These are phyloP conservation scores for Tilletia indica DNA, from an alignment of 1,284 basidiomycete species.

Conservation along the genomic window DNA sequence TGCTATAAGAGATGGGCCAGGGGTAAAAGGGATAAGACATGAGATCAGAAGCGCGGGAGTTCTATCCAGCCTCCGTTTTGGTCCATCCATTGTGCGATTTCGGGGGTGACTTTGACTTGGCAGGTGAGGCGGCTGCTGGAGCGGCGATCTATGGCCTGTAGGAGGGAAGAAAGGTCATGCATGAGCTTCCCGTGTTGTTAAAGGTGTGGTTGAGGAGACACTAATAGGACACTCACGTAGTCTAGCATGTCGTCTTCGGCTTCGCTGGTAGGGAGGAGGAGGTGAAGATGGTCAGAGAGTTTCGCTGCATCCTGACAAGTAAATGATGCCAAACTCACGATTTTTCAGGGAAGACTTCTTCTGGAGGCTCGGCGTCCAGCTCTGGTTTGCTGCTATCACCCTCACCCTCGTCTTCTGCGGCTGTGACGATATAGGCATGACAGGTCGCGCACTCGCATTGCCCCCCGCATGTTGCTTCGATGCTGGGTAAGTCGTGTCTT, in stretches of 20 bases:
- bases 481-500: constrained; percentile 41
- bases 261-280: constrained; percentile 14
- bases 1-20: too few species aligned
- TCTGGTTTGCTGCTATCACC: constrained; percentile 25
- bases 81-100: constrained; percentile 30
- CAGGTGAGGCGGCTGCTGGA: constrained; percentile 30
- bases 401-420: not conserved
- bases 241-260: constrained; percentile 44
- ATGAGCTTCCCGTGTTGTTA: too few species aligned
- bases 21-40: not conserved
- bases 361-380: constrained; percentile 10
- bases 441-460: constrained; percentile 51
- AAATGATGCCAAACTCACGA: not conserved
- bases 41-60: constrained; percentile 28
- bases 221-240: constrained; percentile 16
- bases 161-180: too few species aligned
- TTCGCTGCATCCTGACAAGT: not conserved
- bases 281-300: not conserved
- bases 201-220: not conserved
- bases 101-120: constrained; percentile 29
- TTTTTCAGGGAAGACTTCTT: constrained; percentile 16
- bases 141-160: constrained; percentile 26
- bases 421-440: constrained; percentile 33
- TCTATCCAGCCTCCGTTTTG: constrained; percentile 25
- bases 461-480: constrained; percentile 54